Percentiles rank a stretch among this genome's conserved stretches.
These are phyloP conservation scores for Yamadazyma laniorum DNA, from an alignment of 805 yeast genomes.

Conservation along the genomic window DNA sequence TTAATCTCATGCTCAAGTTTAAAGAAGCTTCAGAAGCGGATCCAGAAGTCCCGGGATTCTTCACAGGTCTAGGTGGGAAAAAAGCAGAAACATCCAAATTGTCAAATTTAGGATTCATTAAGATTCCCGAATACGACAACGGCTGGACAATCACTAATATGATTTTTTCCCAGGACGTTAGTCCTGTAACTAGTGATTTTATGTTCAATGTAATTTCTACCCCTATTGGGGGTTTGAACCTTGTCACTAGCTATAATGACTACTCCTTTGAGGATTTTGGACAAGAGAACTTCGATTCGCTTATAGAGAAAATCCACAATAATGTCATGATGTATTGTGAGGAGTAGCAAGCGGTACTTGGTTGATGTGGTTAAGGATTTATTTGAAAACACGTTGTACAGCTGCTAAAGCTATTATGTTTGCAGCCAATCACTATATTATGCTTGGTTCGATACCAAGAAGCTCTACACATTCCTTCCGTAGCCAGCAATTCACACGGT, in stretches of 20 bases:
- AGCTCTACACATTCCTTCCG: too few relatives aligned
- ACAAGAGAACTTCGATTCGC: constrained; percentile 22
- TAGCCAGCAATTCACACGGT: too few relatives aligned
- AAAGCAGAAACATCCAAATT: constrained; percentile 33
- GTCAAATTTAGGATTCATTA: constrained; percentile 36
- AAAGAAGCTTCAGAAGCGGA: constrained; percentile 14
- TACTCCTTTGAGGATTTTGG: constrained; percentile 24
- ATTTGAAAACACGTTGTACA: too few relatives aligned
- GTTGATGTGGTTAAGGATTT: too few relatives aligned
- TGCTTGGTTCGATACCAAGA: too few relatives aligned
- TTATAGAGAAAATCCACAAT: constrained; percentile 18
- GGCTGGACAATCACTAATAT: constrained; percentile 30
- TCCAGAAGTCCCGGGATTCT: constrained; percentile 18
- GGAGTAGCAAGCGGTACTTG: too few relatives aligned
- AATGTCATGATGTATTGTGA: constrained; percentile 13
- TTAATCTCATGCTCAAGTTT: constrained; percentile 22
- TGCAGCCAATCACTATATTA: too few relatives aligned
- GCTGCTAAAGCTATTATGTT: too few relatives aligned
- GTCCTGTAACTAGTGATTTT: constrained; percentile 35
- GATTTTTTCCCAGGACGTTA: constrained; percentile 37
- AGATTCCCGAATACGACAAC: constrained; percentile 18
- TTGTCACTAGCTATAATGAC: constrained; percentile 32
- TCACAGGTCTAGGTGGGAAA: constrained; percentile 23
- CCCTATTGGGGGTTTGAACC: constrained; percentile 31
- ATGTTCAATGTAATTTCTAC: constrained; percentile 32